Evolutionary conservation across 192 early-diverging fungal genomes (phyloP).

Genomic region (Mortierella hygrophila): DNA sequence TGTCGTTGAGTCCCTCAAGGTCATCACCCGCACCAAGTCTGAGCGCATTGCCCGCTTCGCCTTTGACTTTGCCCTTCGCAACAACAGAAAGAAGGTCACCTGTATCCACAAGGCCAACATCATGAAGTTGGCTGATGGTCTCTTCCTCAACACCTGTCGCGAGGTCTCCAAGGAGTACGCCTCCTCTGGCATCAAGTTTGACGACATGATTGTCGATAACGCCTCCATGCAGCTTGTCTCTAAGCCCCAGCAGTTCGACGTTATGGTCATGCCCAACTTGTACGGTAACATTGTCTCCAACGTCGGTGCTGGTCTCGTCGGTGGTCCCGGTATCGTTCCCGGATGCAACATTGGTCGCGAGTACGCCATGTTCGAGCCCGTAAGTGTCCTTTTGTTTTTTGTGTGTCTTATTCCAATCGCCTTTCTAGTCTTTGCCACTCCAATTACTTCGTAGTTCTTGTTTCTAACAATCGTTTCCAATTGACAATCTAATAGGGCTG

Average conservation of each 20-base stretch:
- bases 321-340: conserved; percentile 95
- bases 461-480: not conserved
- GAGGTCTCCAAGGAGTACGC: conserved; percentile 96
- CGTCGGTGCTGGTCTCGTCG: conserved; percentile 96
- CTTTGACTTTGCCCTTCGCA: conserved; percentile 98
- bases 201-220: conserved; percentile 99
- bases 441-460: not conserved
- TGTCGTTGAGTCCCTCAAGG: conserved; percentile 99
- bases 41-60: conserved; percentile 99
- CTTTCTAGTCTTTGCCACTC: not conserved
- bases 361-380: conserved; percentile 98
- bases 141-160: conserved; percentile 97
- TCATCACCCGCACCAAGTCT: conserved; percentile 96
- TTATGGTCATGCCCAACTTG: conserved; percentile 99
- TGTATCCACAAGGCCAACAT: conserved; percentile 99
- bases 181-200: conserved; percentile 88
- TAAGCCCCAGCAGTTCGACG: conserved; percentile 98
- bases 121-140: conserved; percentile 99
- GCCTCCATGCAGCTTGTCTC: conserved; percentile 99
- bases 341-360: conserved; percentile 98
- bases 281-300: conserved; percentile 99
- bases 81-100: conserved; percentile 98
- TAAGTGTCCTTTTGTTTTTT: conserved; percentile 47
- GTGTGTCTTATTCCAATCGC: not conserved
- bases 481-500: conserved; percentile 70